Evolutionary conservation across 495 filamentous ascomycete genomes (phyloP).

Genomic region (Penicillium canariense): DNA sequence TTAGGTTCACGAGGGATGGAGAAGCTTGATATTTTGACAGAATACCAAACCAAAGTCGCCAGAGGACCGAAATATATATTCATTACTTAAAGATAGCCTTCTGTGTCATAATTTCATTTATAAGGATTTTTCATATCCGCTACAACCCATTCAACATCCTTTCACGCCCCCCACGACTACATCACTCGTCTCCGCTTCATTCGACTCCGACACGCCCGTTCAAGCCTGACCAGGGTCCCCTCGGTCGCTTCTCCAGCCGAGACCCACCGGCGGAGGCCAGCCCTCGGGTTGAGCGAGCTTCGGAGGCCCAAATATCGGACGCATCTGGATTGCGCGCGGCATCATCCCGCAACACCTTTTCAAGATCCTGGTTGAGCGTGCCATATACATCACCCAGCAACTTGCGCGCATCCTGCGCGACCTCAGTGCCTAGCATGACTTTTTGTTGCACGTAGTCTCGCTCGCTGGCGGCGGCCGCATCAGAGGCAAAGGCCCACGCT

Average conservation of each 20-base stretch:
- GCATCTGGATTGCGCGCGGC: slow-evolving; percentile 15
- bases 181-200: slow-evolving; percentile 10
- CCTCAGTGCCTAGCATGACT: slow-evolving; percentile 31
- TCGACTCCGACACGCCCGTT: slow-evolving; percentile 37
- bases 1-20: too few species aligned
- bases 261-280: slow-evolving; percentile 16
- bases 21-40: too few species aligned
- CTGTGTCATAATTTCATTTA: too few species aligned
- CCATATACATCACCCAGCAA: slow-evolving; percentile 34
- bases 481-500: slow-evolving; percentile 51
- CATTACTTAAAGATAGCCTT: too few species aligned
- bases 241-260: slow-evolving; percentile 26
- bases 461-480: slow-evolving; percentile 35
- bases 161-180: too few species aligned
- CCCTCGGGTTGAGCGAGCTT: slow-evolving; percentile 27
- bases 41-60: too few species aligned
- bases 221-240: slow-evolving; percentile 40
- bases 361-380: slow-evolving; percentile 37
- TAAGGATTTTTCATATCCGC: too few species aligned
- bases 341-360: slow-evolving; percentile 23
- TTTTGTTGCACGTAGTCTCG: slow-evolving; percentile 41
- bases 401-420: slow-evolving; percentile 30
- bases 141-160: too few species aligned
- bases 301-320: slow-evolving; percentile 38
- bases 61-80: too few species aligned